Conservation (phyloP, 192 early-diverging fungal genomes). For the Backusella sp. region DNA sequence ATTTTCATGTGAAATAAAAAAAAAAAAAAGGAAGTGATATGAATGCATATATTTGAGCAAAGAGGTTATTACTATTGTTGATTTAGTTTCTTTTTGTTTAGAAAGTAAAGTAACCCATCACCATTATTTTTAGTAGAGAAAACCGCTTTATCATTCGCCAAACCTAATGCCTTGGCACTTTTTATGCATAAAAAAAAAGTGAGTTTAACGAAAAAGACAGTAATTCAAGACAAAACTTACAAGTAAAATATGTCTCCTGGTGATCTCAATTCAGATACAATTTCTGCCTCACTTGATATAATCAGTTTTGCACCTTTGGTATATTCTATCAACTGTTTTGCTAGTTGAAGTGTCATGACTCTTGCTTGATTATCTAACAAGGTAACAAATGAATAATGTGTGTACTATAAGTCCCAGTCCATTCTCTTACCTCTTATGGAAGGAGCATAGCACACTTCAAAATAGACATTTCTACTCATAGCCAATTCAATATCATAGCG, state of each 20-base stretch:
- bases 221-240: not conserved
- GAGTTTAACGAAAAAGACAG: not conserved
- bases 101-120: not conserved
- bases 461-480: not conserved
- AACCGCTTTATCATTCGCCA: conserved; percentile 7
- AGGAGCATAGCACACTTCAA: conserved; percentile 13
- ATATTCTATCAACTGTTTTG: conserved; percentile 10
- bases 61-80: not conserved
- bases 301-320: not conserved
- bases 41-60: not conserved
- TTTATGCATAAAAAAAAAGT: no score
- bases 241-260: conserved; percentile 12
- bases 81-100: not conserved
- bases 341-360: conserved; percentile 1
- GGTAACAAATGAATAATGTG: not conserved
- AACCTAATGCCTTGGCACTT: conserved; percentile 10
- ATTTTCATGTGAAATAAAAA: no score
- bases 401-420: no score
- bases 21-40: no score
- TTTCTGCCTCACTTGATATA: conserved; percentile 8
- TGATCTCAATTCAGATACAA: conserved; percentile 5
- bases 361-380: conserved; percentile 6
- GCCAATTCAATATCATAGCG: not conserved
- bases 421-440: conserved; percentile 6
- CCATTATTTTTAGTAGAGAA: not conserved